phyloP scores from a whole-genome alignment of 2,329 filamentous ascomycete genomes.

The Sporothrix brasiliensis region DNA sequence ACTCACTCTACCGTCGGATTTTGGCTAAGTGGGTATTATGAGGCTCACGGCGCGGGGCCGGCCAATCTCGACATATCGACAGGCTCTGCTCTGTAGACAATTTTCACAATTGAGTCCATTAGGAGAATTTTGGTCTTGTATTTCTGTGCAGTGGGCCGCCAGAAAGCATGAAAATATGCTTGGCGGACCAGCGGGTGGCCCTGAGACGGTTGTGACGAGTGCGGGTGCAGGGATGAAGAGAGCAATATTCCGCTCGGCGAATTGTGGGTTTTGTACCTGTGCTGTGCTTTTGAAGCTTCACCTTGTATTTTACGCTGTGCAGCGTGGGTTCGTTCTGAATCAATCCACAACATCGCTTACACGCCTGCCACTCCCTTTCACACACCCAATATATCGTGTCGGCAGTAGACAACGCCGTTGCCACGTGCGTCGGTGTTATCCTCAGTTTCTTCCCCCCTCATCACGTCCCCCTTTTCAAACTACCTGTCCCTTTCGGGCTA shows the following conservation, averaged over 20 bases:
- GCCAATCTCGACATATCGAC: background rate
- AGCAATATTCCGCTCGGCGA: background rate
- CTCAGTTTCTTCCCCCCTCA: background rate
- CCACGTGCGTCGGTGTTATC: background rate
- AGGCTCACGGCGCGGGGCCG: background rate
- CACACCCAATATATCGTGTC: background rate
- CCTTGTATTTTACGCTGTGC: background rate
- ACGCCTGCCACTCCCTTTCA: background rate
- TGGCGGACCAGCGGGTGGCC: constrained; percentile 6
- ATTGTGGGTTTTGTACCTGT: background rate
- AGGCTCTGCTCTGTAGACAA: background rate
- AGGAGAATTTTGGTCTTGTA: background rate
- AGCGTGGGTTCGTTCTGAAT: background rate
- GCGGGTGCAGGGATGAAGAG: background rate
- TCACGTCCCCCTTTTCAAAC: background rate
- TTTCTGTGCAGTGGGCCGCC: background rate
- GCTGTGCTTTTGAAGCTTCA: background rate
- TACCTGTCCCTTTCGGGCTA: background rate
- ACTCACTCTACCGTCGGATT: constrained; percentile 17
- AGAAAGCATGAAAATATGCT: background rate
- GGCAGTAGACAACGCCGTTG: constrained; percentile 9
- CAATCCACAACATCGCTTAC: background rate
- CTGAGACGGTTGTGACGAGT: background rate
- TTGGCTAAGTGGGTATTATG: constrained; percentile 22
- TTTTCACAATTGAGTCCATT: background rate